Evolutionary conservation across 2,329 filamentous ascomycete species (phyloP).

Genomic region (Didymella exigua): DNA sequence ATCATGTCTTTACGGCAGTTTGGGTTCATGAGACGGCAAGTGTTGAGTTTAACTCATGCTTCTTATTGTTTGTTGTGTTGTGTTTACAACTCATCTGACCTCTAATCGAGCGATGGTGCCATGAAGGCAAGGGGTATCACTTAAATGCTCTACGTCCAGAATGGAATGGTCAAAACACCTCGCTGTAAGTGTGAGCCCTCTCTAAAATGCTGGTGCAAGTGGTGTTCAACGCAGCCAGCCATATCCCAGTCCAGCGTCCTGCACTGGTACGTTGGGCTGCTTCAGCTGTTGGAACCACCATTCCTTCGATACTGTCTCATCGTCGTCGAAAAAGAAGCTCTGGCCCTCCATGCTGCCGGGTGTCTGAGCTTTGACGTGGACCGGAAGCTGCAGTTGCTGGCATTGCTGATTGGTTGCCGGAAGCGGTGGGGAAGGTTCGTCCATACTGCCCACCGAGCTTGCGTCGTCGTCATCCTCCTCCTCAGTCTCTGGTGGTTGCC

Average conservation of each 20-base stretch:
- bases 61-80: slow-evolving; percentile 6
- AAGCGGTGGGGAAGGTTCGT: slow-evolving; percentile 44
- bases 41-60: not conserved
- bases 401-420: slow-evolving; percentile 25
- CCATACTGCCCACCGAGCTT: slow-evolving; percentile 52
- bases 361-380: slow-evolving; percentile 36
- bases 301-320: slow-evolving; percentile 46
- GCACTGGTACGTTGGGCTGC: slow-evolving; percentile 46
- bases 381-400: slow-evolving; percentile 31
- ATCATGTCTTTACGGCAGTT: slow-evolving; percentile 4
- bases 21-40: not conserved
- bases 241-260: slow-evolving; percentile 46
- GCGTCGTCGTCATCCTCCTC: slow-evolving; percentile 56
- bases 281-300: slow-evolving; percentile 51
- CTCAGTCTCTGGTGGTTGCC: slow-evolving; percentile 64
- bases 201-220: slow-evolving; percentile 17
- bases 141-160: slow-evolving; percentile 19
- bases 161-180: slow-evolving; percentile 33
- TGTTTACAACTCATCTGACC: slow-evolving; percentile 28
- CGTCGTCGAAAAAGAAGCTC: slow-evolving; percentile 50
- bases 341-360: slow-evolving; percentile 47
- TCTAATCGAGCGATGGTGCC: slow-evolving; percentile 33
- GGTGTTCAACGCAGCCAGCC: slow-evolving; percentile 42
- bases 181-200: slow-evolving; percentile 35
- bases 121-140: slow-evolving; percentile 41